Evolutionary conservation across 805 yeast species (phyloP), one percentile per base, ranked within the genome.

Genomic region (Yarrowia keelungensis): DNA sequence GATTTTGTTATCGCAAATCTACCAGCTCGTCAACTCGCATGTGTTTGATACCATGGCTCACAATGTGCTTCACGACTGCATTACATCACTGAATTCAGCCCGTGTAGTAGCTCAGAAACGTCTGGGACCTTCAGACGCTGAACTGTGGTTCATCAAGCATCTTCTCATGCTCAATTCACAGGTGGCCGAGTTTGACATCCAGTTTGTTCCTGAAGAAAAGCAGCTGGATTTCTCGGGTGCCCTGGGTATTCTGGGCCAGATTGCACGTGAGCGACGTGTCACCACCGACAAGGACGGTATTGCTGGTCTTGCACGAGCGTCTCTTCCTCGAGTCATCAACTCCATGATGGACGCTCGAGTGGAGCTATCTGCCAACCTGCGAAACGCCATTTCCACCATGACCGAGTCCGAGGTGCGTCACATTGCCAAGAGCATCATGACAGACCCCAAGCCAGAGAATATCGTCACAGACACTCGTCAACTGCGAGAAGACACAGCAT

Each of bases 11-110:
- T 87, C 92, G 42, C 89, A 87, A 75, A 89, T 93, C 26, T 91
- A 91, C 75, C 96, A 91, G 73, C 80, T 92, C 73, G 85, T 94
- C 45, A 88, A 89, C 72, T 87, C 93, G 1, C 62, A 72, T 12
- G 90, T 92, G 1, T 94, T 93, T 79, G 97, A 92, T 76, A 97
- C 91, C 74, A 79, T 93, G 71, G 97, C 97, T 0, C 97, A 92
- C 76, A 86, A 89, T 69, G 87, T 92, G 66, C 90, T 94, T 4
- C 97, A 91, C 75, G 84, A 89, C 53, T 88, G 95, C 73, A 84
- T 92, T 45, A 74, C 79, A 15, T 86, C 95, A 8, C 78, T 92
- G 72, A 84, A 84, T 68, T 78, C 80, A 15, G 89, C 89, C 12
- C 83, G 83, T 71, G 79, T 81, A 4, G 73, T 85, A 32, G 82